Evolutionary conservation across 2,329 filamentous ascomycete genomes (phyloP).

Genomic region (Reticulascus tulasneorum): DNA sequence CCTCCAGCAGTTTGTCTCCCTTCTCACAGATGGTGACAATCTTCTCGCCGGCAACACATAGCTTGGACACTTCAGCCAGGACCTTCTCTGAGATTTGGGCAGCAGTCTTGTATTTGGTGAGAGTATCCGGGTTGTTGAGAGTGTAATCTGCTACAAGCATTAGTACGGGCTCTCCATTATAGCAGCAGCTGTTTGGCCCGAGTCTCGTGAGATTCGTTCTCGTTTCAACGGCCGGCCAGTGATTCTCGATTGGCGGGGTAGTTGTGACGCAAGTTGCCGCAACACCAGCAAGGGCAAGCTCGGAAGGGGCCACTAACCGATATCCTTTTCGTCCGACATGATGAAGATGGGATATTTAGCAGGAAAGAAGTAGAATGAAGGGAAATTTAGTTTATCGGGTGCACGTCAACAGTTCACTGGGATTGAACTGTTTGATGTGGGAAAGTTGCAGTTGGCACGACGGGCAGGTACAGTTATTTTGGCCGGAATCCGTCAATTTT

Average conservation of each 20-base stretch:
- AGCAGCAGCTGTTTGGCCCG: slow-evolving; percentile 1
- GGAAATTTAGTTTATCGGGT: slow-evolving; percentile 10
- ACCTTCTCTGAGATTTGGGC: slow-evolving; percentile 95
- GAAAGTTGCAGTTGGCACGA: slow-evolving; percentile 13
- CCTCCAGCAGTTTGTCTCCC: slow-evolving; percentile 90
- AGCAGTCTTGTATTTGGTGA: slow-evolving; percentile 99
- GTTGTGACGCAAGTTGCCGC: slow-evolving; percentile 15
- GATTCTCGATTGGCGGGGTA: slow-evolving; percentile 5
- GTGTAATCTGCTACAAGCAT: slow-evolving; percentile 63
- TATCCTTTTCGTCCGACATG: slow-evolving; percentile 43
- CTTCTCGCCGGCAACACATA: slow-evolving; percentile 80
- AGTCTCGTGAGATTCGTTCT: slow-evolving; percentile 5
- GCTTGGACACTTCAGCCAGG: slow-evolving; percentile 73
- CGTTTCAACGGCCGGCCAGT: background rate
- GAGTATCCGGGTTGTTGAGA: slow-evolving; percentile 85
- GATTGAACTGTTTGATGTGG: slow-evolving; percentile 8
- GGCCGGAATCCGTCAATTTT: slow-evolving; percentile 16
- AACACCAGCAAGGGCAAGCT: slow-evolving; percentile 2
- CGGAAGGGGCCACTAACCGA: slow-evolving; percentile 30
- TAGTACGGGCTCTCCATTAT: background rate
- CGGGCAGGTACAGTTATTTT: slow-evolving; percentile 11
- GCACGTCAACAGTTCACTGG: slow-evolving; percentile 11
- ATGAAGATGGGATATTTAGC: slow-evolving; percentile 22
- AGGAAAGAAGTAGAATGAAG: slow-evolving; percentile 6
- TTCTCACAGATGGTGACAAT: slow-evolving; percentile 92